These are phyloP conservation scores for Knufia fluminis DNA, from an alignment of 2,329 filamentous ascomycete genomes.

Conservation along the genomic window DNA sequence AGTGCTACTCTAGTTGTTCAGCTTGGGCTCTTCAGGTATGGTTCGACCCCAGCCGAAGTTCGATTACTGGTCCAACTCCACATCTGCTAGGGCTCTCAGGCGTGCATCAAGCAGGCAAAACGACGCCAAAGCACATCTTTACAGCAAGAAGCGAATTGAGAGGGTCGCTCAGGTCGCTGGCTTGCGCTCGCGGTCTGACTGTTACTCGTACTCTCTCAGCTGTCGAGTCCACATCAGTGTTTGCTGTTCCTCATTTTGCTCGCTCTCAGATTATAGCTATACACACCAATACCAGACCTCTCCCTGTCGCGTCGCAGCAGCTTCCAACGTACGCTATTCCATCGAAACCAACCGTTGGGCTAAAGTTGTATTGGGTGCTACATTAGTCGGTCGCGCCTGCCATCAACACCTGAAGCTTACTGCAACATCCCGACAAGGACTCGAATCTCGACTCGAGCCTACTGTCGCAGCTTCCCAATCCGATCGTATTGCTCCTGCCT, in stretches of 20 bases:
- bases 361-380: background rate
- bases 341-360: background rate
- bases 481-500: background rate
- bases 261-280: background rate
- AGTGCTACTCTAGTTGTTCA: background rate
- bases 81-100: constrained; percentile 2
- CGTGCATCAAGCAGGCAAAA: background rate
- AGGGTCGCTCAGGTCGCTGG: no score
- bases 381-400: constrained; percentile 5
- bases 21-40: background rate
- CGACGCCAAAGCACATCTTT: background rate
- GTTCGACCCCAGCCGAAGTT: background rate
- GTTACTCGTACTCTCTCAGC: no score
- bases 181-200: no score
- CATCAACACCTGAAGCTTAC: background rate
- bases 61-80: constrained; percentile 3
- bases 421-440: background rate
- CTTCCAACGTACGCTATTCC: no score
- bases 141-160: background rate
- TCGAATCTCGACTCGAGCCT: background rate
- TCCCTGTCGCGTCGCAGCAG: no score
- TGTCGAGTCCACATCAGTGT: constrained; percentile 1
- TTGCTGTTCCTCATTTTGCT: background rate
- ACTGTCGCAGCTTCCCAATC: background rate
- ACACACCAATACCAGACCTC: background rate